phyloP scores from a whole-genome alignment of 257 asterid species.

The Lantana camara region DNA sequence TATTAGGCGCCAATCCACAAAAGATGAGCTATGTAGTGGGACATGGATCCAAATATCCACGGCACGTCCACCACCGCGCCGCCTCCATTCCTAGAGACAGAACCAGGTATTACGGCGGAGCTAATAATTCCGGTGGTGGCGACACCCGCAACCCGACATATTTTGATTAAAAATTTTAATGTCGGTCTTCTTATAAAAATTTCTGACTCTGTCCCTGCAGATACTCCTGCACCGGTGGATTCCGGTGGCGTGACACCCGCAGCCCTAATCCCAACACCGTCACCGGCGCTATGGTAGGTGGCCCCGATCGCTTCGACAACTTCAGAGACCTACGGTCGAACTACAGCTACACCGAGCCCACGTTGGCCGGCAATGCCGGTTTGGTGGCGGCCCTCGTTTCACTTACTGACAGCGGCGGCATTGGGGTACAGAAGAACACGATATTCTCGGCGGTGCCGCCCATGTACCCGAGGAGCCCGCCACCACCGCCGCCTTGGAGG shows the following conservation, averaged over 20 bases:
- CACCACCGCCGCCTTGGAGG: constrained; percentile 93
- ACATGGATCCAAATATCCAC: constrained; percentile 61
- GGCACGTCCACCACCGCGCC: constrained; percentile 83
- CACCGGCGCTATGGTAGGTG: constrained; percentile 86
- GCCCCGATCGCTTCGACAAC: constrained; percentile 78
- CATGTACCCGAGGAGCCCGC: constrained; percentile 55
- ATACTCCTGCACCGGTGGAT: constrained; percentile 83
- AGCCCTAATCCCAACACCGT: constrained; percentile 66
- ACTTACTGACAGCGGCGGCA: constrained; percentile 55
- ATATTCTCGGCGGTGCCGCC: constrained; percentile 84
- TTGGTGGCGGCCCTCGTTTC: constrained; percentile 85
- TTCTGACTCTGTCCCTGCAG: too few species aligned
- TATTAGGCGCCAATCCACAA: constrained; percentile 71
- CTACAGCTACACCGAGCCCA: constrained; percentile 84
- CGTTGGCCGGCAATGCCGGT: constrained; percentile 90
- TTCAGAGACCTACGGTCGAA: constrained; percentile 61
- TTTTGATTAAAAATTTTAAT: too few species aligned
- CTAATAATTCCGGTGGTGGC: too few species aligned
- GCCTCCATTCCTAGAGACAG: constrained; percentile 71
- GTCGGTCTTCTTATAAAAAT: too few species aligned
- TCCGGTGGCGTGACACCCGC: constrained; percentile 63
- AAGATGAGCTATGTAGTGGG: constrained; percentile 91
- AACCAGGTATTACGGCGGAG: too few species aligned
- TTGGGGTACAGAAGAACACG: constrained; percentile 61
- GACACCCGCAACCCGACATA: too few species aligned